Conservation (phyloP, 345 rosid species). For the Schrenkiella parvula region DNA sequence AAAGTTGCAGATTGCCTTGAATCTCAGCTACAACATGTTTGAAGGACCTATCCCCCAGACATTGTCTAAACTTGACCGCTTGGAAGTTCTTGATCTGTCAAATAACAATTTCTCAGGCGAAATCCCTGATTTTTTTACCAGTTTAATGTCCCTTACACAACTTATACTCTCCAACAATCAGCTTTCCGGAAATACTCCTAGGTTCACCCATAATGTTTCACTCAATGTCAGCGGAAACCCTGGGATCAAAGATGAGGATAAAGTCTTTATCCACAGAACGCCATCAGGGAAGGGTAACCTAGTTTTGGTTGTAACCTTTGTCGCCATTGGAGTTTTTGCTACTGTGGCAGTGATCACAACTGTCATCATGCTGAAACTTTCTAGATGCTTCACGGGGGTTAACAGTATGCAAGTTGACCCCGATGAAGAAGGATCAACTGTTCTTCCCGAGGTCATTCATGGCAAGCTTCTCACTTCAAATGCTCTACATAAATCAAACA, state of each 20-base stretch:
- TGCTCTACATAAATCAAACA: conserved; percentile 50
- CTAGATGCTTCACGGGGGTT: conserved; percentile 44
- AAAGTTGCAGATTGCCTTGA: conserved; percentile 60
- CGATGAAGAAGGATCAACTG: conserved; percentile 36
- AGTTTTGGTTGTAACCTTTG: conserved; percentile 29
- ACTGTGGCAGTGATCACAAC: conserved; percentile 33
- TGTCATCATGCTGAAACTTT: conserved; percentile 29
- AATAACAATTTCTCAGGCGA: conserved; percentile 50
- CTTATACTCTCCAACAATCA: conserved; percentile 59
- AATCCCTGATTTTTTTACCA: conserved; percentile 36
- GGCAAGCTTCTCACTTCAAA: conserved; percentile 62
- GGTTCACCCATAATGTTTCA: conserved; percentile 25
- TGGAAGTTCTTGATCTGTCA: conserved; percentile 81
- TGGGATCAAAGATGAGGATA: conserved; percentile 9
- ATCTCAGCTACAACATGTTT: conserved; percentile 66
- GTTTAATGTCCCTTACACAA: conserved; percentile 38
- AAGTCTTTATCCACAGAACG: background rate
- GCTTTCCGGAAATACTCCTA: conserved; percentile 47
- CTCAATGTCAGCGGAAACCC: conserved; percentile 42
- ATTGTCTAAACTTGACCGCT: conserved; percentile 30
- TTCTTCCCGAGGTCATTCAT: conserved; percentile 50
- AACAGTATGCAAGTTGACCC: conserved; percentile 37
- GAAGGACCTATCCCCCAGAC: conserved; percentile 45
- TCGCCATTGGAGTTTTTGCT: conserved; percentile 38
- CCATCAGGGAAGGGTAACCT: conserved; percentile 26